These are phyloP conservation scores for Leccinum variicolor DNA, from an alignment of 768 basidiomycete genomes.

Conservation along the genomic window DNA sequence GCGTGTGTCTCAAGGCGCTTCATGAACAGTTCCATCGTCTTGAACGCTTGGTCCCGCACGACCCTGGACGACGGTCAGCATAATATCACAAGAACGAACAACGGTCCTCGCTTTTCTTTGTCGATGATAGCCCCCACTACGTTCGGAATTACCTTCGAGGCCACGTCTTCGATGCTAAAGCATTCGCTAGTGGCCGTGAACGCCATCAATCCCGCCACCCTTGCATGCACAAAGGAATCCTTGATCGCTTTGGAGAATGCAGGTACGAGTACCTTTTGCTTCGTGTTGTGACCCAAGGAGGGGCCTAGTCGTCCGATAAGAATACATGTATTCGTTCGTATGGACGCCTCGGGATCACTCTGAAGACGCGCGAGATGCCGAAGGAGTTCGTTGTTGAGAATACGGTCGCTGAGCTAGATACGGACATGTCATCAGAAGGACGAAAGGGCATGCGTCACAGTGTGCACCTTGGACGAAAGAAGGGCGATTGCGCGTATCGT, in stretches of 20 bases:
- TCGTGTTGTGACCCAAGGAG: conserved; percentile 80
- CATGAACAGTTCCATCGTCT: conserved; percentile 84
- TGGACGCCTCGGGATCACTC: conserved; percentile 88
- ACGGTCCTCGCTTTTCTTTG: conserved; percentile 76
- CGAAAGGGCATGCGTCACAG: background rate
- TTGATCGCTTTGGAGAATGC: conserved; percentile 89
- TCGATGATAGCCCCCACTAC: conserved; percentile 80
- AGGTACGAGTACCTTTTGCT: conserved; percentile 94
- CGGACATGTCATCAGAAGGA: background rate
- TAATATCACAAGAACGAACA: background rate
- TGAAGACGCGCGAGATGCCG: conserved; percentile 92
- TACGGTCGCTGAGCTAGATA: conserved; percentile 76
- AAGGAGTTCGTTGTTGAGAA: conserved; percentile 95
- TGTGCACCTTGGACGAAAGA: conserved; percentile 74
- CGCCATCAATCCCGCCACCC: conserved; percentile 93
- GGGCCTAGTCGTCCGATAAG: conserved; percentile 90
- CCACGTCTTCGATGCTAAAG: conserved; percentile 85
- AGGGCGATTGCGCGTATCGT: conserved; percentile 86
- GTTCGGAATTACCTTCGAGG: conserved; percentile 84
- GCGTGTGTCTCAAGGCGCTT: conserved; percentile 80
- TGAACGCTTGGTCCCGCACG: conserved; percentile 96
- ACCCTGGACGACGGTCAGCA: conserved; percentile 44
- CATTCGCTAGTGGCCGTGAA: conserved; percentile 93
- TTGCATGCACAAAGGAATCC: conserved; percentile 88
- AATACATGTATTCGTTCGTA: conserved; percentile 96